phyloP scores from a whole-genome alignment of 2,329 filamentous ascomycete genomes.

The Sarocladiaceae sp. region DNA sequence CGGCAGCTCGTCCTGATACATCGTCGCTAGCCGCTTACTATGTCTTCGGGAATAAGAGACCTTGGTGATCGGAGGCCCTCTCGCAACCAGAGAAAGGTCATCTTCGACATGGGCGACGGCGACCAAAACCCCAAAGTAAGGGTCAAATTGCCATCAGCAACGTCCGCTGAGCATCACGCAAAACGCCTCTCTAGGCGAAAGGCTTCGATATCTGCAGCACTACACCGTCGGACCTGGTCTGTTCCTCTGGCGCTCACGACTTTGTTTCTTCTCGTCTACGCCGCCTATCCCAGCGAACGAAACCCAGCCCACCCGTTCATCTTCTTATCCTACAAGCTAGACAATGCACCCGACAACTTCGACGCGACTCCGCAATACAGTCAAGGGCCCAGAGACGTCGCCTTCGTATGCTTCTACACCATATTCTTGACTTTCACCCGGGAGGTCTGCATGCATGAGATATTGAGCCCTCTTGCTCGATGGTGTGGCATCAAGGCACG shows the following conservation, averaged over 20 bases:
- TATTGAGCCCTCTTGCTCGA: conserved; percentile 73
- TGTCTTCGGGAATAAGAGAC: too few species aligned
- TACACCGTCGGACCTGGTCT: background rate
- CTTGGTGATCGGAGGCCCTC: too few species aligned
- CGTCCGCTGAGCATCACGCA: background rate
- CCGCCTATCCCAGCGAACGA: conserved; percentile 67
- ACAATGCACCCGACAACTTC: conserved; percentile 46
- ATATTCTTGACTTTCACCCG: conserved; percentile 86
- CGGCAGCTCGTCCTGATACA: too few species aligned
- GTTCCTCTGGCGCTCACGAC: background rate
- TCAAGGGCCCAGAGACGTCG: conserved; percentile 81
- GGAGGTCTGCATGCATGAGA: conserved; percentile 90
- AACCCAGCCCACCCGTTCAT: conserved; percentile 79
- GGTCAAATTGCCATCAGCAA: background rate
- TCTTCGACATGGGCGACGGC: background rate
- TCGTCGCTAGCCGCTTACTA: too few species aligned
- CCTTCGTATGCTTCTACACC: conserved; percentile 84
- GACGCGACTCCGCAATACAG: conserved; percentile 54
- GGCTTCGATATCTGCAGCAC: background rate
- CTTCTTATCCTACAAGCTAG: conserved; percentile 80
- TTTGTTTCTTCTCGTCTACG: conserved; percentile 48
- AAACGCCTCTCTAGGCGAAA: background rate
- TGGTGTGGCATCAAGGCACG: conserved; percentile 61
- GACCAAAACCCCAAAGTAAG: background rate
- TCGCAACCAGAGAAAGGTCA: too few species aligned